Conservation (phyloP, 208 protist genomes). For the Acanthamoeba sp. region DNA sequence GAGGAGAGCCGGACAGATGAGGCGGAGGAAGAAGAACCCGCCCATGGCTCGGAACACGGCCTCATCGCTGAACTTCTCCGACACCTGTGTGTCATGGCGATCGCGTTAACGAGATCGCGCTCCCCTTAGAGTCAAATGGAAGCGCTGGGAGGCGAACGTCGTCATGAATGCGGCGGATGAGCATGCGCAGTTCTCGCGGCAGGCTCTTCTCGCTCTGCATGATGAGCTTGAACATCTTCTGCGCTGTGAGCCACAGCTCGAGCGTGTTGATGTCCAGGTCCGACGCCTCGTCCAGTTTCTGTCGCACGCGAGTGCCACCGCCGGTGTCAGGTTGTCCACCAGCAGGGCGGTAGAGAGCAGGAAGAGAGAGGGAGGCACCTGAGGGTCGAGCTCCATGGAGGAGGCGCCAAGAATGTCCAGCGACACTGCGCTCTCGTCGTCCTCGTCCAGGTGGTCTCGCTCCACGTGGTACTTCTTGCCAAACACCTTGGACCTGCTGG, state of each 20-base stretch:
- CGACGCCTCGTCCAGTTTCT: constrained; percentile 47
- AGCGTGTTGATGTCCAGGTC: constrained; percentile 67
- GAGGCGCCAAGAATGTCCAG: constrained; percentile 10
- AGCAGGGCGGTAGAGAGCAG: too few relatives aligned
- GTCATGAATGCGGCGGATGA: constrained; percentile 54
- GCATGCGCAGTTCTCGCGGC: constrained; percentile 2
- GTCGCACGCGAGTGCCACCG: too few relatives aligned
- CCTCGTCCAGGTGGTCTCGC: not conserved
- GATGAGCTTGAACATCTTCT: constrained; percentile 66
- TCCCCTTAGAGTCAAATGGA: too few relatives aligned
- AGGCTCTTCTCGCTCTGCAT: not conserved
- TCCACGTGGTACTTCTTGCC: constrained; percentile 2
- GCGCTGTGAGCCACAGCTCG: constrained; percentile 45
- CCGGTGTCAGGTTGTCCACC: too few relatives aligned
- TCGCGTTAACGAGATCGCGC: too few relatives aligned
- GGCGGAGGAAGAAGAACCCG: constrained; percentile 67
- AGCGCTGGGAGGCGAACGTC: not conserved
- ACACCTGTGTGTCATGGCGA: not conserved
- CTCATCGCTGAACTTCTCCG: constrained; percentile 33
- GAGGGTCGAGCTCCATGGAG: constrained; percentile 48
- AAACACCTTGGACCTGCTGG: not conserved
- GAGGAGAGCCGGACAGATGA: constrained; percentile 59
- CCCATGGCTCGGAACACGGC: constrained; percentile 50
- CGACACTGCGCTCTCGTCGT: not conserved
- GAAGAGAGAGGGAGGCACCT: not conserved